These are phyloP conservation scores for Choanephora cucurbitarum DNA, from an alignment of 371 early-diverging fungal species.

Conservation along the genomic window DNA sequence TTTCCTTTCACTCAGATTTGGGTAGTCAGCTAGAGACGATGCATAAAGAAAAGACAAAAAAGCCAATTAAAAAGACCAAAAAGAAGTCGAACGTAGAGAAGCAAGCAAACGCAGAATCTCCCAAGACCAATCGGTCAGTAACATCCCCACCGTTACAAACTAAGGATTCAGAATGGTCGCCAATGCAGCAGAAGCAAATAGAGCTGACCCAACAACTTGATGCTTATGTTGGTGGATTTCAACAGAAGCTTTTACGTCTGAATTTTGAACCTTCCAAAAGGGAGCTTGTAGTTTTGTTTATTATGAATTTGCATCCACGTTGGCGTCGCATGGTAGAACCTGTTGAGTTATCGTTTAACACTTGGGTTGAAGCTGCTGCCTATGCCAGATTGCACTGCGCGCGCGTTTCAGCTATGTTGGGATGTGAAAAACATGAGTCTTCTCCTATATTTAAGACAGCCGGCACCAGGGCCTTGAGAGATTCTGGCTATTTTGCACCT, in stretches of 20 bases:
- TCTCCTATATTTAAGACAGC: slow-evolving; percentile 15
- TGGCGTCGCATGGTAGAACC: slow-evolving; percentile 38
- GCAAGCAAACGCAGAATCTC: no score
- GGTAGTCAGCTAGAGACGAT: no score
- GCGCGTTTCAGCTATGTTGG: slow-evolving; percentile 22
- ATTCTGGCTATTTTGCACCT: slow-evolving; percentile 25
- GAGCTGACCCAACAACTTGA: slow-evolving; percentile 22
- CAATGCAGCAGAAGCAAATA: slow-evolving; percentile 22
- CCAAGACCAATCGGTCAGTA: no score
- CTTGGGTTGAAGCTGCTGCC: slow-evolving; percentile 29
- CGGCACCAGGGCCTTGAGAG: slow-evolving; percentile 14
- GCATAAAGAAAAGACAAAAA: no score
- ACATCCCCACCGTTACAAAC: no score
- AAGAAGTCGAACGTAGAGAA: no score
- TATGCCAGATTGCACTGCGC: slow-evolving; percentile 25
- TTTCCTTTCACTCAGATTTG: no score
- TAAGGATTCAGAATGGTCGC: slow-evolving; percentile 3
- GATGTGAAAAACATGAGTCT: slow-evolving; percentile 14
- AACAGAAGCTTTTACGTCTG: slow-evolving; percentile 8
- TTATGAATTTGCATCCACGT: slow-evolving; percentile 33
- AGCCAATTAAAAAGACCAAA: no score
- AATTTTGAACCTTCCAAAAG: slow-evolving; percentile 12
- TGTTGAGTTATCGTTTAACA: slow-evolving; percentile 12
- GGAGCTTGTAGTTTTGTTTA: slow-evolving; percentile 31
- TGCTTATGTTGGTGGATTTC: slow-evolving; percentile 27